Base-by-base conservation (phyloP, 805 yeast species). In the Hanseniaspora clermontiae region DNA sequence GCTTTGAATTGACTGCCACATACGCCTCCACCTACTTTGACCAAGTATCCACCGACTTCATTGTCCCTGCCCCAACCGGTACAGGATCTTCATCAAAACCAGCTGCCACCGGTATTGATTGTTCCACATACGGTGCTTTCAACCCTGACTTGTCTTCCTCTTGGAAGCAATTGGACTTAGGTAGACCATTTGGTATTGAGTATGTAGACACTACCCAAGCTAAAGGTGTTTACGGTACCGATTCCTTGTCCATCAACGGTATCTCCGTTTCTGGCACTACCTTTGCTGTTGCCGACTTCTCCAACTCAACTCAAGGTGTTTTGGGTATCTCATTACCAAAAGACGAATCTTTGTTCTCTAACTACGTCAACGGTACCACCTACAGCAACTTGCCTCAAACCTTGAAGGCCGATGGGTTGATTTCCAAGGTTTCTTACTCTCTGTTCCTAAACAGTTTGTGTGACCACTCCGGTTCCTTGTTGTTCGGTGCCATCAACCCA, bases 351-450 rank as follows among this genome's bases (percentile, higher is more conserved):
- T 68, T 70, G 37, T 59, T 46, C 29, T 31, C 46, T 17, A 36
- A 64, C 12, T 49, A 50, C 2, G 56, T 60, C 7, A 52, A 48
- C 11, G 37, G 60, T 9, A 74, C 71, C 61, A 66, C 66, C 10
- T 84, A 84, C 67, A 72, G 75, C 55, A 84, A 84, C 64, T 66
- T 84, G 42, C 91, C 91, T 0, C 60, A 70, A 52, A 74, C 75
- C 61, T 65, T 84, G 70, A 78, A 74, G 45, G 64, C 70, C 32
- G 76, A 76, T 57, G 86, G 86, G 0, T 61, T 76, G 39, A 82
- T 79, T 58, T 62, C 72, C 47, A 75, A 75, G 53, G 70, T 73
- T 36, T 77, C 75, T 1, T 83, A 81, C 65, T 81, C 87, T 0
- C 69, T 84, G 58, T 84, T 73, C 62, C 71, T 85, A 65, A 76